phyloP scores from a whole-genome alignment of 73 alveolate genomes.

The Tetrahymena borealis region DNA sequence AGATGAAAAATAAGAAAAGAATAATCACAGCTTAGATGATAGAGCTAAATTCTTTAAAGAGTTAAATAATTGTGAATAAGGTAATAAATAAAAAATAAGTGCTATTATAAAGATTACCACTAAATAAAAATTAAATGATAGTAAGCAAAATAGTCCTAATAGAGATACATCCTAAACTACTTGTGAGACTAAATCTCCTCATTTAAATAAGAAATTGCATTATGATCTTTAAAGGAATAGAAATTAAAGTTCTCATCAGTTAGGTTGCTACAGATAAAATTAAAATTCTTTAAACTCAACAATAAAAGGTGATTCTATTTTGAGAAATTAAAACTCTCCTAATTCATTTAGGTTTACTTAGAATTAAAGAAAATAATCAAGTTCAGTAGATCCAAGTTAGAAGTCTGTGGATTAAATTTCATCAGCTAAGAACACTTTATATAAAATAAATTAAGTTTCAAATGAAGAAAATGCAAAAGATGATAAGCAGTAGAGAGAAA shows the following conservation, averaged over 20 bases:
- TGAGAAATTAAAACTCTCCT: background rate
- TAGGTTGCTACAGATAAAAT: background rate
- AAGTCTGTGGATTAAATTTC: background rate
- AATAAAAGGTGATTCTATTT: background rate
- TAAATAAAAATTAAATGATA: background rate
- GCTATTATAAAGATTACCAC: background rate
- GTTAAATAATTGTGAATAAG: background rate
- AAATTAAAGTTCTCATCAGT: background rate
- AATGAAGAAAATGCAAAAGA: background rate
- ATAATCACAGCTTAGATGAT: background rate
- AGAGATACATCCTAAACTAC: background rate
- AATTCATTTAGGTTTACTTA: background rate
- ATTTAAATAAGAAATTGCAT: background rate
- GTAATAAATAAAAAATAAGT: background rate
- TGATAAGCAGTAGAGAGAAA: background rate
- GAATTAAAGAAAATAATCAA: background rate
- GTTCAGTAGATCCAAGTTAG: background rate
- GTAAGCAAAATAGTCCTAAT: background rate
- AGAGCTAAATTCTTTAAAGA: background rate
- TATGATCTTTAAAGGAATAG: background rate
- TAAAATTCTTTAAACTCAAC: background rate
- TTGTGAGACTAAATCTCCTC: background rate
- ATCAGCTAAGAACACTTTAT: too few species aligned
- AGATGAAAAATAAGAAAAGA: too few species aligned
- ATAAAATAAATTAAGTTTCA: background rate